A percentile compares a stretch with the other conserved stretches of the same genome.
Conservation (phyloP, 176 grass and related monocot species). For the Ensete glaucum region DNA sequence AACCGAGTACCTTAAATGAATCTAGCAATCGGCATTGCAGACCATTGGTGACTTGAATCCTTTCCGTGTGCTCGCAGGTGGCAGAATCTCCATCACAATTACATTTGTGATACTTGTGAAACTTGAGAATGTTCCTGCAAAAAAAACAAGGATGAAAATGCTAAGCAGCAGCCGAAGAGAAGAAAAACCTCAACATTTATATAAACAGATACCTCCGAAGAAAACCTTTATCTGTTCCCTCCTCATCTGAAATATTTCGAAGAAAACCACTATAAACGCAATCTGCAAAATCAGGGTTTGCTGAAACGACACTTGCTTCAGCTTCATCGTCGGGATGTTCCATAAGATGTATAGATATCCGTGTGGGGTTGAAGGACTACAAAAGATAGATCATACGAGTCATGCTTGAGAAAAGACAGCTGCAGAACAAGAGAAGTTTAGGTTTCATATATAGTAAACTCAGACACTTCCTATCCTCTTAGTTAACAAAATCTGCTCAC, state of each 20-base stretch:
- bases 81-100: conserved; percentile 40
- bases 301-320: conserved; percentile 28
- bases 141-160: not conserved
- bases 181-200: not conserved
- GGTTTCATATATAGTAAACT: too few species aligned
- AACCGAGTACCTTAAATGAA: conserved; percentile 45
- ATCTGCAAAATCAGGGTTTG: conserved; percentile 33
- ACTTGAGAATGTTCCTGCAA: conserved; percentile 59
- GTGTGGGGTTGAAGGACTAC: conserved; percentile 31
- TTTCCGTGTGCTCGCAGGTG: conserved; percentile 40
- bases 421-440: not conserved
- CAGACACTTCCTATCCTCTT: too few species aligned
- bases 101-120: not conserved
- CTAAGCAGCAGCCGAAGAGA: not conserved
- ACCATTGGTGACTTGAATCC: conserved; percentile 56
- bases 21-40: conserved; percentile 78
- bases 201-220: conserved; percentile 47
- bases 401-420: not conserved
- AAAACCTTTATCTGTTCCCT: conserved; percentile 39
- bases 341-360: conserved; percentile 43
- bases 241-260: conserved; percentile 30
- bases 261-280: conserved; percentile 33
- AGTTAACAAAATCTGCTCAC: too few species aligned
- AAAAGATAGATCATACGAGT: not conserved
- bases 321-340: conserved; percentile 36